Percentiles rank a stretch among this genome's conserved stretches.
Evolutionary conservation across 805 yeast species (phyloP).

Genomic region (Candida fluviatilis): DNA sequence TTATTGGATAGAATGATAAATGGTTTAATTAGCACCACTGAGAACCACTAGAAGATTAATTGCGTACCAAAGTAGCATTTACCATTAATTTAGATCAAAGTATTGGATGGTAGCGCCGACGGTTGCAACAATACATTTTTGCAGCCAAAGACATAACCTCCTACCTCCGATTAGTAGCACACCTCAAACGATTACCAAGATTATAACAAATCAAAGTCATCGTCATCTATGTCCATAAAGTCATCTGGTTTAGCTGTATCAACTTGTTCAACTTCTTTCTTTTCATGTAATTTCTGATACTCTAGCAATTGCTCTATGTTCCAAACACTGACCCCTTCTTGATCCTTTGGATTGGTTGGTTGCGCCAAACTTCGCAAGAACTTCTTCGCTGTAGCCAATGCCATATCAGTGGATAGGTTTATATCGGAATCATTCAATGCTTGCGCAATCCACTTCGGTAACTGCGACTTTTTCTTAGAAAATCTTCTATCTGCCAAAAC

Average conservation of each 20-base stretch:
- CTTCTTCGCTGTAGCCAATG: conserved; percentile 88
- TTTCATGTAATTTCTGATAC: conserved; percentile 52
- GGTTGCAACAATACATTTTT: no score
- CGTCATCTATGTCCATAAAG: conserved; percentile 45
- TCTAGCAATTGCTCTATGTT: conserved; percentile 59
- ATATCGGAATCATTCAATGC: conserved; percentile 88
- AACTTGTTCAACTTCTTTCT: conserved; percentile 16
- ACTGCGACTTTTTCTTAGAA: conserved; percentile 75
- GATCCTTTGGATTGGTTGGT: conserved; percentile 83
- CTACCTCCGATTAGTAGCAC: no score
- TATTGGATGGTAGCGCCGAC: no score
- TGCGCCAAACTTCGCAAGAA: conserved; percentile 92
- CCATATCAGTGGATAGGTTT: conserved; percentile 95
- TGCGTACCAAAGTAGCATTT: no score
- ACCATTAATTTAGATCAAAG: no score
- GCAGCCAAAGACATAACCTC: no score
- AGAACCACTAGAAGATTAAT: no score
- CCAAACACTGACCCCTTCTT: conserved; percentile 95
- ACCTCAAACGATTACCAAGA: no score
- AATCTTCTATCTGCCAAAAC: conserved; percentile 94
- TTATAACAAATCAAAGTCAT: conserved; percentile 34
- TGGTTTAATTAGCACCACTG: no score
- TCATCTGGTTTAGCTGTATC: conserved; percentile 22
- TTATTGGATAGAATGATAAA: no score
- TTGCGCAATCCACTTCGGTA: conserved; percentile 97